These are phyloP conservation scores for Cryptococcus jaspeensis DNA, from an alignment of 1,284 basidiomycete species.

Conservation along the genomic window DNA sequence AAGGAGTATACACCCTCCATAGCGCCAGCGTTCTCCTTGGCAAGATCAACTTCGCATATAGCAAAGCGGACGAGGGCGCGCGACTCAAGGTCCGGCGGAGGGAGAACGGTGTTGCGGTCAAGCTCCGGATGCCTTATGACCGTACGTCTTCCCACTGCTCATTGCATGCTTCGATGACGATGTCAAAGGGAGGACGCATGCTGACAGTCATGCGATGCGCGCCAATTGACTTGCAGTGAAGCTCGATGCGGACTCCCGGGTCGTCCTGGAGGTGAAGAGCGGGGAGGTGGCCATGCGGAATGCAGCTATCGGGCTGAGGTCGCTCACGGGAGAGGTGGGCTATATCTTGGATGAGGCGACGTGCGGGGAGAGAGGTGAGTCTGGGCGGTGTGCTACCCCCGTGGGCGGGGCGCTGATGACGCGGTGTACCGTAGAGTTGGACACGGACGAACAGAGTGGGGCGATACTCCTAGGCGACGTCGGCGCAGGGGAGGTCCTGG, in stretches of 20 bases:
- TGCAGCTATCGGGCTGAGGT: slow-evolving; percentile 18
- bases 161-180: not conserved
- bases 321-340: slow-evolving; percentile 23
- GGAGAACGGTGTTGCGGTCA: slow-evolving; percentile 20
- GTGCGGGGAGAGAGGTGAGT: slow-evolving; percentile 5
- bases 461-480: slow-evolving; percentile 23
- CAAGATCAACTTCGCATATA: slow-evolving; percentile 21
- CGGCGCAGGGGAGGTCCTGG: slow-evolving; percentile 5
- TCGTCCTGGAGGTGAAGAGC: slow-evolving; percentile 32
- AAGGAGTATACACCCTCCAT: slow-evolving; percentile 23
- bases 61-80: slow-evolving; percentile 12
- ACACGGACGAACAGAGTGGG: slow-evolving; percentile 5
- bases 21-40: slow-evolving; percentile 26
- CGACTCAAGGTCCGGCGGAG: slow-evolving; percentile 21
- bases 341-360: slow-evolving; percentile 22
- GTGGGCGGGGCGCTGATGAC: not conserved
- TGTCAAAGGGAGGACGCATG: not conserved
- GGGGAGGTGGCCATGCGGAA: slow-evolving; percentile 19
- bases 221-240: slow-evolving; percentile 32
- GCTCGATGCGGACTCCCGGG: slow-evolving; percentile 34
- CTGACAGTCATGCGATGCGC: not conserved
- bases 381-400: not conserved
- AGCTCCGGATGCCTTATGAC: slow-evolving; percentile 36
- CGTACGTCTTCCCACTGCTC: slow-evolving; percentile 21
- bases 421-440: not conserved